A percentile compares a stretch with the other conserved stretches of the same genome.
Conservation (phyloP, 1,284 basidiomycete species). For the Exobasidium cylindrosporum region DNA sequence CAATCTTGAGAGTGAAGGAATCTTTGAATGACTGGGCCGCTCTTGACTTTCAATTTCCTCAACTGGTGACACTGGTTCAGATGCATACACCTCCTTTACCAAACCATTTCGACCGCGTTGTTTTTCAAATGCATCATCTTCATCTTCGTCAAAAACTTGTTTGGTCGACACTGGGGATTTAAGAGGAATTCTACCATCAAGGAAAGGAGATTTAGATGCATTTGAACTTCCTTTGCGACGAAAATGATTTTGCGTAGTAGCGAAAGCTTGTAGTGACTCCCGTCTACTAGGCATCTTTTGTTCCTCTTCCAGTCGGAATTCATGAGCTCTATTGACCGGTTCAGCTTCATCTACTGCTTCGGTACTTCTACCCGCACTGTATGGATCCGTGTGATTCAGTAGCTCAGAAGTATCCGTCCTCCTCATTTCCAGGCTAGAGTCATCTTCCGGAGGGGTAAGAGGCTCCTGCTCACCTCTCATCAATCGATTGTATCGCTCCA, state of each 20-base stretch:
- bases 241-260: not conserved
- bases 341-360: conserved; percentile 17
- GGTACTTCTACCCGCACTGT: conserved; percentile 20
- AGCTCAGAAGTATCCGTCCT: conserved; percentile 9
- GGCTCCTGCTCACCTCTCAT: conserved; percentile 11
- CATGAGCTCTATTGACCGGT: not conserved
- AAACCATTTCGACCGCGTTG: not conserved
- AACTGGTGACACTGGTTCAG: not conserved
- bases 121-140: not conserved
- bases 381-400: conserved; percentile 17
- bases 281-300: not conserved
- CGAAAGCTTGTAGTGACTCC: not conserved
- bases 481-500: conserved; percentile 18
- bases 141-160: not conserved
- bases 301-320: not conserved
- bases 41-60: not conserved
- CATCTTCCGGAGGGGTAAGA: not conserved
- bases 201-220: conserved; percentile 10
- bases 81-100: conserved; percentile 1
- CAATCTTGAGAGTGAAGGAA: not conserved
- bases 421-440: conserved; percentile 15
- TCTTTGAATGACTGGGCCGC: not conserved
- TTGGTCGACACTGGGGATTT: conserved; percentile 17
- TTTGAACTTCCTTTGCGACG: not conserved
- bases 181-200: not conserved